Evolutionary conservation across 148 eudicot species (phyloP).

Genomic region (Tetragonia tetragonoides): DNA sequence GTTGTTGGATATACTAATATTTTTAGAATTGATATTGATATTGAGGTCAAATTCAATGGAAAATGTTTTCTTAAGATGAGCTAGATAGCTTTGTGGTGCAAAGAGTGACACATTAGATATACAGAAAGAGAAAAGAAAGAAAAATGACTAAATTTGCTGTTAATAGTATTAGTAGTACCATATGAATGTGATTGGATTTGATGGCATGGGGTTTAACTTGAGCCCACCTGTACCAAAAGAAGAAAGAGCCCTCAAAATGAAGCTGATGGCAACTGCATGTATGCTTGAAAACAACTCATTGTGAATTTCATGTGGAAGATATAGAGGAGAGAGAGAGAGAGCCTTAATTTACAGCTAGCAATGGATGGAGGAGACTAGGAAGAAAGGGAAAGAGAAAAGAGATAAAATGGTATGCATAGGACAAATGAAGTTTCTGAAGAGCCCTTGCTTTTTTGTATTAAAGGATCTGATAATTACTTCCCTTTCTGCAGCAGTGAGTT

Average conservation of each 20-base stretch:
- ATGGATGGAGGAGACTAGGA: background rate
- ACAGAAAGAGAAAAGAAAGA: background rate
- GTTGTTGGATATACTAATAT: background rate
- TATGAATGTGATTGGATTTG: background rate
- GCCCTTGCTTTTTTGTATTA: background rate
- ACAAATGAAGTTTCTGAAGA: background rate
- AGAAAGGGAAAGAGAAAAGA: background rate
- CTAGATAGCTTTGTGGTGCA: slow-evolving; percentile 24
- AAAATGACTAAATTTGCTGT: background rate
- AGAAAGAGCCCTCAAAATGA: background rate
- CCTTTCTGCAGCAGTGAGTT: too few relatives aligned
- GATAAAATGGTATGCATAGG: background rate
- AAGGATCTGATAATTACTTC: too few relatives aligned
- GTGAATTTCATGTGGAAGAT: too few relatives aligned
- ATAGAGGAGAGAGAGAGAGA: background rate
- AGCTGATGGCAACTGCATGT: too few relatives aligned
- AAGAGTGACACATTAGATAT: slow-evolving; percentile 10
- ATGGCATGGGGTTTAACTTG: background rate
- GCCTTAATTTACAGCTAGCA: background rate
- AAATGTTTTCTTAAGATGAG: background rate
- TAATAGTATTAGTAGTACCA: background rate
- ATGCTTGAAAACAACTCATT: too few relatives aligned
- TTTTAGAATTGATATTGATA: too few relatives aligned
- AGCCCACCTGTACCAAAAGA: slow-evolving; percentile 2
- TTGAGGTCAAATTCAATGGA: background rate